Percentiles rank a stretch among this genome's conserved stretches.
Conservation (phyloP, 1,139 yeast genomes). For the Taphrina populina region DNA sequence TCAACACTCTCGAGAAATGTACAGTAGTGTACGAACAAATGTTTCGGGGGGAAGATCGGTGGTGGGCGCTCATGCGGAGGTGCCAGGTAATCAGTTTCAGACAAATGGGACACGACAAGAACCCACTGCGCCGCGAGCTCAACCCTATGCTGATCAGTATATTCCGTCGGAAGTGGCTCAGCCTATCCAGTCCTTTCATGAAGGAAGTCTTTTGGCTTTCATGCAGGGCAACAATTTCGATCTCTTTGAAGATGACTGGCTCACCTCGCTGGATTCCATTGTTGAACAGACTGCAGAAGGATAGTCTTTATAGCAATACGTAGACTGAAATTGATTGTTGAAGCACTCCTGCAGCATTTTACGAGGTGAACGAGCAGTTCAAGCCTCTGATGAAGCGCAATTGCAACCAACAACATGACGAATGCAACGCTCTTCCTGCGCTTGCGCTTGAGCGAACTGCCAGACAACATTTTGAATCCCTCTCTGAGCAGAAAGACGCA, state of each 20-base stretch:
- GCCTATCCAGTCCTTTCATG: constrained; percentile 25
- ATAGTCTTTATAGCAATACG: too few species aligned
- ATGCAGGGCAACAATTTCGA: constrained; percentile 31
- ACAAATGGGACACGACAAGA: not conserved
- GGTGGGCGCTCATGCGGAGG: not conserved
- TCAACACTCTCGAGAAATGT: constrained; percentile 16
- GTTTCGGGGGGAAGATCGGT: not conserved
- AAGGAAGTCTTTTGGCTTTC: constrained; percentile 28
- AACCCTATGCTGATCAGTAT: constrained; percentile 8
- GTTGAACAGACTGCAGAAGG: too few species aligned
- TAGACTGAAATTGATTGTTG: too few species aligned
- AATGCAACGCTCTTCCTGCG: too few species aligned
- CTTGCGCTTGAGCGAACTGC: too few species aligned
- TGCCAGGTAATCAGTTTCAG: not conserved
- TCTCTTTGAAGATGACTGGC: constrained; percentile 3
- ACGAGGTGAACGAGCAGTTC: too few species aligned
- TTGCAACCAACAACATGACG: too few species aligned
- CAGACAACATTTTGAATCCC: too few species aligned
- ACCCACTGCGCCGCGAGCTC: not conserved
- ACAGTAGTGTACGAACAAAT: constrained; percentile 21
- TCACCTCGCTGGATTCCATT: constrained; percentile 3
- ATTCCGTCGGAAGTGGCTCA: constrained; percentile 1
- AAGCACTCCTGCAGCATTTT: too few species aligned
- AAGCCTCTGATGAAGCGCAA: too few species aligned
- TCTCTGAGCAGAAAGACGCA: too few species aligned